Conservation (phyloP, 805 yeast species). For the Allodekkera sacchari region DNA sequence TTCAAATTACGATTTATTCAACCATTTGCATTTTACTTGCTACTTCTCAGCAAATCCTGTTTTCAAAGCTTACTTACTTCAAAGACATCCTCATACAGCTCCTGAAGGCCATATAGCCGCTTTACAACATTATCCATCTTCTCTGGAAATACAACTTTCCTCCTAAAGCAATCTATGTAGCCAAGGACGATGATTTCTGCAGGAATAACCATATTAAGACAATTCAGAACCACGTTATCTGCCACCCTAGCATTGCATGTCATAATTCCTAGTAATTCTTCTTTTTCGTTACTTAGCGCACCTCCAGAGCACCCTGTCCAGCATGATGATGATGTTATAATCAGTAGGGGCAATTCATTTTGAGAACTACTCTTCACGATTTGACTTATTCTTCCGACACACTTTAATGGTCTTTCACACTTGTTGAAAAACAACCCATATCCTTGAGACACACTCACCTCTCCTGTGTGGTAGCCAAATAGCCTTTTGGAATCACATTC, state of each 20-base stretch:
- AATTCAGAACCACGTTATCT: conserved; percentile 14
- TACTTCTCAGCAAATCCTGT: too few species aligned
- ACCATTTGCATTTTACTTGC: too few species aligned
- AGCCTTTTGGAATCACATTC: not conserved
- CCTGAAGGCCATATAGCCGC: not conserved
- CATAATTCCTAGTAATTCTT: conserved; percentile 30
- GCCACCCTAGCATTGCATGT: conserved; percentile 30
- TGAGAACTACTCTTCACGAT: conserved; percentile 8
- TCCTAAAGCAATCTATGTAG: too few species aligned
- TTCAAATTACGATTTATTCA: too few species aligned
- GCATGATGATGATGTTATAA: conserved; percentile 34
- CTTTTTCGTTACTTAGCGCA: conserved; percentile 23
- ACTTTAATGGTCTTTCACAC: conserved; percentile 22
- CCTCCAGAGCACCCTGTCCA: conserved; percentile 50
- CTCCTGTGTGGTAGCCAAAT: not conserved
- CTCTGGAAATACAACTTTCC: not conserved
- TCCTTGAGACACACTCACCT: conserved; percentile 26
- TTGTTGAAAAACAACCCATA: conserved; percentile 30
- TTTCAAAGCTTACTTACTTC: not conserved
- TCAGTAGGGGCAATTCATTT: conserved; percentile 12
- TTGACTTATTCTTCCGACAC: conserved; percentile 27
- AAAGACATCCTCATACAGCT: not conserved
- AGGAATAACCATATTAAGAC: conserved; percentile 14
- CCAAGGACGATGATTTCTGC: conserved; percentile 11
- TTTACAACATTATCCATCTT: not conserved